Conservation (phyloP, 306 rosid genomes). For the Erythrophleum fordii region DNA sequence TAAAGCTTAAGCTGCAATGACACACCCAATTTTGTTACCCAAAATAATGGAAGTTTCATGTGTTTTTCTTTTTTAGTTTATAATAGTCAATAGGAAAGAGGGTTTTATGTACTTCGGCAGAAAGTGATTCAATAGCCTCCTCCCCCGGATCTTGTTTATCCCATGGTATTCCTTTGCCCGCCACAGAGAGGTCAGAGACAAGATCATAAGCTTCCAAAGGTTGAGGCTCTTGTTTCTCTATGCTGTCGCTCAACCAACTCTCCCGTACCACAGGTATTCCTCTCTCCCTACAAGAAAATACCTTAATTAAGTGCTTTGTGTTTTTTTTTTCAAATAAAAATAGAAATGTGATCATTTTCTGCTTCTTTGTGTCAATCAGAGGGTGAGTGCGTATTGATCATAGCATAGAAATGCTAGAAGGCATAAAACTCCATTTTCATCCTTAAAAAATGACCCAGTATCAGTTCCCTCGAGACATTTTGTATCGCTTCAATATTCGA, state of each 20-base stretch:
- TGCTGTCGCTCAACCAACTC: conserved; percentile 72
- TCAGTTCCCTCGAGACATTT: not conserved
- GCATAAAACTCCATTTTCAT: not conserved
- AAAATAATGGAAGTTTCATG: not conserved
- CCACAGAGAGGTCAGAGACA: conserved; percentile 72
- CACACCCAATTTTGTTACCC: not conserved
- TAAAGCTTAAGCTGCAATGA: conserved; percentile 77
- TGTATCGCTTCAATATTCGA: not conserved
- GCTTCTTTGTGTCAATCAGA: not conserved
- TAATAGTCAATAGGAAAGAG: not conserved
- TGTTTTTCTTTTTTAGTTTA: not conserved
- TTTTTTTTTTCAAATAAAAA: not conserved
- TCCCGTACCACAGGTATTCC: conserved; percentile 74
- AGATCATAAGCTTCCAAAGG: conserved; percentile 83
- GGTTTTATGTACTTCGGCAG: conserved; percentile 57
- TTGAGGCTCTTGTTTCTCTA: conserved; percentile 79
- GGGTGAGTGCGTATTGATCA: not conserved
- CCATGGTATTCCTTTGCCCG: conserved; percentile 81
- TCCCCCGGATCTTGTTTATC: conserved; percentile 80
- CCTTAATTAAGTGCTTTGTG: not conserved
- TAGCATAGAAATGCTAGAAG: not conserved
- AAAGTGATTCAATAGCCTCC: conserved; percentile 75
- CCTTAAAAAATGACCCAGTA: not conserved
- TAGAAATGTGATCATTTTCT: not conserved
- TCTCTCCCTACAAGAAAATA: conserved; percentile 56